Evolutionary conservation across 495 filamentous ascomycete genomes (phyloP), one percentile per base, ranked within the genome.

Genomic region (Amniculicola lignicola): DNA sequence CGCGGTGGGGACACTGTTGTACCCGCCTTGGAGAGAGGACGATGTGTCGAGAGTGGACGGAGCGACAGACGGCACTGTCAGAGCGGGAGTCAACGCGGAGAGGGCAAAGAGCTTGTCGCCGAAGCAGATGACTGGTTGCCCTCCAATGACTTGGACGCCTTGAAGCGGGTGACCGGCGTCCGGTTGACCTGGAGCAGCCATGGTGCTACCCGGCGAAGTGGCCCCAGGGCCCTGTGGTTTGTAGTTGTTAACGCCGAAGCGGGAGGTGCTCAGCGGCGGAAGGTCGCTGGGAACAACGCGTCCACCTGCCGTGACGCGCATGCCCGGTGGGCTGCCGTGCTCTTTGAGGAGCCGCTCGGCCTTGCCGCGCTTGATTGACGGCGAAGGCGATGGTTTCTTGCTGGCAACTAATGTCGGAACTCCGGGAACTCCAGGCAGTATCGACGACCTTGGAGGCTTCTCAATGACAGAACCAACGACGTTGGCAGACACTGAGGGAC

Each of bases 221-320:
- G 27, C 39, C 12, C 51, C n/a, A 1, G 35, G 43, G 47, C 51
- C 35, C 56, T 65, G 65, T 35, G 57, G 38, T 49, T 43, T 50
- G 58, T 59, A 58, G 29, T n/a, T 44, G 48, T 50, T 61, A 39
- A 38, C 36, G 29, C 18, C 38, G 36, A 56, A 56, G n/a, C 69
- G 65, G 16, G 69, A 61, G 38, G 56, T 61, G 50, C 62, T 44
- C 40, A 64, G 35, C 10, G 61, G 64, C 5, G 69, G 64, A 29
- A 72, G 54, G 49, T 72, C 69, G 44, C 61, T 79, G 3, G 82
- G 79, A 15, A 86, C 80, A 37, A 86, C 79, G 28, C 75, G 77
- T n/a, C 82, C 82, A 15, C 81, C 82, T 50, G 82, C 82, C 36
- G 82, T 85, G 40, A 86, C 82, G 31, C 82, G 76, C 44, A 84